These are phyloP conservation scores for Sarocladiaceae sp. DNA, from an alignment of 2,329 filamentous ascomycete genomes.

Conservation along the genomic window DNA sequence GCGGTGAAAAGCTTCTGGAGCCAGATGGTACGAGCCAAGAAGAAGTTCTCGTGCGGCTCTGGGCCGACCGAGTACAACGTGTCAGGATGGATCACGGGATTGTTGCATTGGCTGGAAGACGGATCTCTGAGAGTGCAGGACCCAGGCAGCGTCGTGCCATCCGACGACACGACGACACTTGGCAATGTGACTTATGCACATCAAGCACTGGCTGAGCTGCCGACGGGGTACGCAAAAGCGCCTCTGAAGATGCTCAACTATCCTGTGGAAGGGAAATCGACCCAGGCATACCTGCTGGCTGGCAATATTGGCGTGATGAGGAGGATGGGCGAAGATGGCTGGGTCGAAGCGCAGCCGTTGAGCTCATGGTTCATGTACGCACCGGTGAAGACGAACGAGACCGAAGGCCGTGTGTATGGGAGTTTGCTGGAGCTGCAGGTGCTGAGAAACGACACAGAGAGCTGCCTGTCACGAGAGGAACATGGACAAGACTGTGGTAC, in stretches of 20 bases:
- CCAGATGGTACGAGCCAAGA: conserved; percentile 30
- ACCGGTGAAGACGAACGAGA: conserved; percentile 23
- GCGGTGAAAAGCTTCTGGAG: conserved; percentile 36
- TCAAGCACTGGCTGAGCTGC: conserved; percentile 21
- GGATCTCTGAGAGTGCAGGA: conserved; percentile 21
- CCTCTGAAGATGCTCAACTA: conserved; percentile 32
- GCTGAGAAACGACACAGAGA: neutral
- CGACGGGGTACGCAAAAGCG: conserved; percentile 32
- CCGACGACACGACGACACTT: conserved; percentile 15
- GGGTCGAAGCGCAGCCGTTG: conserved; percentile 25
- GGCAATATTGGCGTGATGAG: conserved; percentile 30
- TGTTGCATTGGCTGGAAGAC: conserved; percentile 35
- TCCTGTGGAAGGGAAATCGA: conserved; percentile 18
- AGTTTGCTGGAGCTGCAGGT: conserved; percentile 16
- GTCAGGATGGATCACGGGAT: conserved; percentile 43
- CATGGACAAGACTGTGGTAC: neutral
- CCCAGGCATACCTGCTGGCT: conserved; percentile 29
- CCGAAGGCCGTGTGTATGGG: conserved; percentile 14
- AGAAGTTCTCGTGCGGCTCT: conserved; percentile 21
- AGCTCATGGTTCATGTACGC: conserved; percentile 36
- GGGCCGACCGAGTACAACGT: conserved; percentile 28
- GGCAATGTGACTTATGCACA: conserved; percentile 25
- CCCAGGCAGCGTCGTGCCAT: conserved; percentile 11
- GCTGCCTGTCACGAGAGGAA: neutral
- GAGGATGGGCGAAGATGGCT: conserved; percentile 14